phyloP scores from a whole-genome alignment of 305 asterid genomes.

The Solanum hybrid region DNA sequence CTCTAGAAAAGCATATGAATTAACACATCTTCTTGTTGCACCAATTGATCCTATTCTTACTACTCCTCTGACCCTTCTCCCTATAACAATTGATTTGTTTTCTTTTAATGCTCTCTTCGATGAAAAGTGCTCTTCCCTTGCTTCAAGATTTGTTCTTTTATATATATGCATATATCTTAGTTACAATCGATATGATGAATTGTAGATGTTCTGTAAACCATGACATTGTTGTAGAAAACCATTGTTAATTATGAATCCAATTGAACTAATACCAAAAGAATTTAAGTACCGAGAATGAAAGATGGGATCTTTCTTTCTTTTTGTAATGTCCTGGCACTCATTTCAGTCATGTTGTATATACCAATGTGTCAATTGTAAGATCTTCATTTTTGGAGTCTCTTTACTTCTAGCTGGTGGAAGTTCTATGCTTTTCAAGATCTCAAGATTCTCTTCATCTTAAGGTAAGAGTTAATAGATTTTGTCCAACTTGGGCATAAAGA shows the following conservation, averaged over 20 bases:
- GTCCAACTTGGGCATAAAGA: neutral
- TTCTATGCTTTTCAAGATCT: neutral
- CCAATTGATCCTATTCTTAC: neutral
- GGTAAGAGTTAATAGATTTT: neutral
- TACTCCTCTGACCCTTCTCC: neutral
- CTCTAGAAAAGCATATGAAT: neutral
- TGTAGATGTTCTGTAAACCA: neutral
- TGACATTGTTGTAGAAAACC: neutral
- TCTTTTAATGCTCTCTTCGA: conserved; percentile 55
- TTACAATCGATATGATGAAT: neutral
- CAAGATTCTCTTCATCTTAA: neutral
- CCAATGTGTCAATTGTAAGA: neutral
- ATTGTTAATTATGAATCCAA: neutral
- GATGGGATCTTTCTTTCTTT: neutral
- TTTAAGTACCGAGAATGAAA: no score
- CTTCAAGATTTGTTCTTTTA: neutral
- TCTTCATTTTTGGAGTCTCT: neutral
- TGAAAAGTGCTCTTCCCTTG: conserved; percentile 13
- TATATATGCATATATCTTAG: neutral
- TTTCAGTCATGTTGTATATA: no score
- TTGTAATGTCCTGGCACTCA: neutral
- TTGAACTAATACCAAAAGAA: neutral
- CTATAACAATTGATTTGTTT: conserved; percentile 35
- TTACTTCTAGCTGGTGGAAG: neutral
- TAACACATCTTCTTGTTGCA: neutral